Base-by-base conservation (phyloP, 2,329 filamentous ascomycete genomes). In the Epichloe bromicola region DNA sequence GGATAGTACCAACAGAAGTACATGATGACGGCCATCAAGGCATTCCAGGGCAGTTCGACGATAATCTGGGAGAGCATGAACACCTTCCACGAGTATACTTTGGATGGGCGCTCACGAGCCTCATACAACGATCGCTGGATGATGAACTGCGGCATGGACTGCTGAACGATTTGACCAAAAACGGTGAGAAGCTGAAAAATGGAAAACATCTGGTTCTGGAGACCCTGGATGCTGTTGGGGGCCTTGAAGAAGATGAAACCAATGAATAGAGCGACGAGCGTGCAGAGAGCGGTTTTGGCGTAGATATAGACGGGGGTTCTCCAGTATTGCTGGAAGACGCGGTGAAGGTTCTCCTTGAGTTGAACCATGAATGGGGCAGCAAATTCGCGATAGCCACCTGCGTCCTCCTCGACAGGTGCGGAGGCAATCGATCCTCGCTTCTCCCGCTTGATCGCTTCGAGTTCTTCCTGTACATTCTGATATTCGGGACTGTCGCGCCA, bases 301-400 rank as follows among this genome's bases (percentile, higher is more conserved):
- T 91, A 94, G 66, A 95, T 90, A 71, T 95, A 95, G 5, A 82
- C 78, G 0, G 89, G 89, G 0, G 83, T 90, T 54, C 89, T 85
- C 88, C 89, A 95, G 75, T 93, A 94, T 65, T 95, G 88, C 63
- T 90, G 79, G 73, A 93, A 93, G 26, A 93, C 85, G 60, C 89
- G 87, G 57, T 76, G 65, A 17, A 80, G 76, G 51, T 88, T 86
- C 61, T 83, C 75, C 51, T 68, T 70, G 41, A 91, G 70, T 66
- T 95, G 89, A 7, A 72, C 61, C 40, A 58, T 61, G 63, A 94
- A 88, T 0, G 85, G 79, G 5, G 87, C 86, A 3, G 89, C 89
- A 54, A 95, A 95, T 65, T 95, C 87, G 54, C 80, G 77, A 67
- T 82, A 87, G 56, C 65, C 67, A 50, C 65, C 67, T 12, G 67